Conservation (phyloP, 805 yeast species). For the Saccharomycopsis amapae region DNA sequence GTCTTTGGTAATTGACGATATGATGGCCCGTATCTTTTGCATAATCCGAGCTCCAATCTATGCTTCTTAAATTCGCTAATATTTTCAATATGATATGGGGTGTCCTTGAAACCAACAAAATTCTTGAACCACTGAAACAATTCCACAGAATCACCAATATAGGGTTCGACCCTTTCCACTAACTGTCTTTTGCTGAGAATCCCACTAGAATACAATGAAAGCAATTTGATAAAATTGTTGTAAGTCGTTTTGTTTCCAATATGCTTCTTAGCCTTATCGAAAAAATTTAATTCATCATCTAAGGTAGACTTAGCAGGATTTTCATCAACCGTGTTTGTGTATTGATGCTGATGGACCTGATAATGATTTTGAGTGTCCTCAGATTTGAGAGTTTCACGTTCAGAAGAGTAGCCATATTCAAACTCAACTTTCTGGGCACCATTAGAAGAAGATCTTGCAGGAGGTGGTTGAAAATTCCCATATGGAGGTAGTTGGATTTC, state of each 20-base stretch:
- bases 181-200: slow-evolving; percentile 76
- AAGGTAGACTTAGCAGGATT: slow-evolving; percentile 30
- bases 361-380: not conserved
- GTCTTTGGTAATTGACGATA: slow-evolving; percentile 75
- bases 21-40: slow-evolving; percentile 94
- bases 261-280: slow-evolving; percentile 79
- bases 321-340: not conserved
- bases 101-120: slow-evolving; percentile 83
- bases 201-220: slow-evolving; percentile 83
- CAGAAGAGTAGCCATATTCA: slow-evolving; percentile 1
- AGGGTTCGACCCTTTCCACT: slow-evolving; percentile 77
- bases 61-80: slow-evolving; percentile 75
- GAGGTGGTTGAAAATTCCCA: slow-evolving; percentile 7
- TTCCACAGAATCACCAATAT: slow-evolving; percentile 74
- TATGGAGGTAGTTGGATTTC: slow-evolving; percentile 6
- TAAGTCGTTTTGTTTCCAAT: slow-evolving; percentile 78
- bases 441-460: not conserved
- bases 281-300: slow-evolving; percentile 81
- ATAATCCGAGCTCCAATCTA: slow-evolving; percentile 78
- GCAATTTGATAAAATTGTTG: slow-evolving; percentile 81
- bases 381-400: slow-evolving; percentile 6
- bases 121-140: slow-evolving; percentile 85
- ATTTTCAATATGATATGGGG: slow-evolving; percentile 82
- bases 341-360: not conserved
- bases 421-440: not conserved